A percentile compares a stretch with the other conserved stretches of the same genome.
Evolutionary conservation across 2,329 filamentous ascomycete genomes (phyloP).

Genomic region (Aureobasidium zeae): DNA sequence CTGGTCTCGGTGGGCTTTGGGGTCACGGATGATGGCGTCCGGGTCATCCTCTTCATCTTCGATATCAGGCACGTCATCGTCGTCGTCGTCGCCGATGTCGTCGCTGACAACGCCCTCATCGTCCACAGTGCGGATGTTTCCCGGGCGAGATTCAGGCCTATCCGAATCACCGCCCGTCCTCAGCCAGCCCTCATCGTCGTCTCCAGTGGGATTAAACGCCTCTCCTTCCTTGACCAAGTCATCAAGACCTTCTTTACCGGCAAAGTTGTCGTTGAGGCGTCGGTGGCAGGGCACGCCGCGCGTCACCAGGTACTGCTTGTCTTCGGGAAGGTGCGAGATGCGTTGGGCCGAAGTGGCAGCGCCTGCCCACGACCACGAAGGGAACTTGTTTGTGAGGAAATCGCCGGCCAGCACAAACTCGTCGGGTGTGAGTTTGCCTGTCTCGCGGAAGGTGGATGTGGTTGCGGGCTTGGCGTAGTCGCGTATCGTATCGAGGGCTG

Average conservation of each 20-base stretch:
- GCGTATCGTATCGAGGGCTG: constrained; percentile 73
- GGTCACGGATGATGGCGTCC: constrained; percentile 87
- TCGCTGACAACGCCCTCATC: constrained; percentile 81
- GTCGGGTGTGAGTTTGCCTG: constrained; percentile 92
- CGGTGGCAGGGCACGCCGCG: constrained; percentile 90
- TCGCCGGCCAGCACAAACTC: constrained; percentile 94
- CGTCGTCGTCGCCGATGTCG: constrained; percentile 59
- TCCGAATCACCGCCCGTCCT: constrained; percentile 74
- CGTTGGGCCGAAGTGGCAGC: constrained; percentile 73
- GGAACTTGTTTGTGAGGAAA: constrained; percentile 98
- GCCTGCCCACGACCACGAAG: constrained; percentile 93
- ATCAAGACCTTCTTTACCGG: constrained; percentile 77
- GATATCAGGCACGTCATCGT: constrained; percentile 96
- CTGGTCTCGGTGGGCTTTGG: constrained; percentile 40
- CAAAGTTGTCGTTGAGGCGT: constrained; percentile 86
- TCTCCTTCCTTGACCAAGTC: constrained; percentile 61
- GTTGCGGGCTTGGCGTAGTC: constrained; percentile 86
- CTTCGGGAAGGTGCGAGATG: constrained; percentile 69
- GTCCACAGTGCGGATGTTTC: constrained; percentile 79
- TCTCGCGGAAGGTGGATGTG: constrained; percentile 86
- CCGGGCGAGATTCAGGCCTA: constrained; percentile 57
- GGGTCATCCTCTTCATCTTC: constrained; percentile 91
- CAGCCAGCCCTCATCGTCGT: constrained; percentile 82
- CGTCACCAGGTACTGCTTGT: constrained; percentile 93
- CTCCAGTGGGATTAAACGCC: constrained; percentile 40